Base-by-base conservation (phyloP, 805 yeast species). In the Starmerella stellata region DNA sequence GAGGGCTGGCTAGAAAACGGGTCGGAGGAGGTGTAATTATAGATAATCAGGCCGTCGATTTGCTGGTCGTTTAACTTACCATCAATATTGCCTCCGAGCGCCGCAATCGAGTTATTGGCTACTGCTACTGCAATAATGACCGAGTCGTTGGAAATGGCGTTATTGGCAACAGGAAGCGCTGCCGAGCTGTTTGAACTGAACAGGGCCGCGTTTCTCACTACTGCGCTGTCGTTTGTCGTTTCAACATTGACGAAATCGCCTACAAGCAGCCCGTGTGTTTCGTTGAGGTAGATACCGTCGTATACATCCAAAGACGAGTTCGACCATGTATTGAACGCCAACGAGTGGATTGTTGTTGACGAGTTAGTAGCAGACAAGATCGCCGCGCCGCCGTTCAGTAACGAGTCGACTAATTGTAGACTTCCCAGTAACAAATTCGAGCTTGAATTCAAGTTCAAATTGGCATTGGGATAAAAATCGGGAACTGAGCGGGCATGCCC, bases 221-320 rank as follows among this genome's bases (percentile, higher is more conserved):
- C 33, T 0, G 53, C 43, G 9, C 49, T 53, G 25, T 55, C 50
- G 3, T 49, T 49, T 4, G 54, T 45, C 13, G 5, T 7, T 15
- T 8, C 25, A n/a, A 30, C 30, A 5, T 63, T 62, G 7, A 50
- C 52, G 49, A 75, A 74, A 3, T 59, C 54, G 17, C 87, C 90
- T 7, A 79, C 83, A 36, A 78, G 56, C 0, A 69, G 67, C 30
- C 74, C 58, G 9, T 66, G 43, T 0, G 74, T 53, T 11, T 60
- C 59, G 52, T 78, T 75, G 35, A 65, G 48, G 44, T 54, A 65
- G 1, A 55, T 45, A 13, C 69, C 73, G 37, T 53, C 44, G 36
- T 53, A 46, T 19, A 65, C 42, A 25, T 34, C 55, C 49, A 21
- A 35, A 7, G 11, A 13, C 17, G 38, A 35, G 9, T 8, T 15